A percentile compares a stretch with the other conserved stretches of the same genome.
Evolutionary conservation across 2,329 filamentous ascomycete genomes (phyloP).

Genomic region (Talaromyces sp.): DNA sequence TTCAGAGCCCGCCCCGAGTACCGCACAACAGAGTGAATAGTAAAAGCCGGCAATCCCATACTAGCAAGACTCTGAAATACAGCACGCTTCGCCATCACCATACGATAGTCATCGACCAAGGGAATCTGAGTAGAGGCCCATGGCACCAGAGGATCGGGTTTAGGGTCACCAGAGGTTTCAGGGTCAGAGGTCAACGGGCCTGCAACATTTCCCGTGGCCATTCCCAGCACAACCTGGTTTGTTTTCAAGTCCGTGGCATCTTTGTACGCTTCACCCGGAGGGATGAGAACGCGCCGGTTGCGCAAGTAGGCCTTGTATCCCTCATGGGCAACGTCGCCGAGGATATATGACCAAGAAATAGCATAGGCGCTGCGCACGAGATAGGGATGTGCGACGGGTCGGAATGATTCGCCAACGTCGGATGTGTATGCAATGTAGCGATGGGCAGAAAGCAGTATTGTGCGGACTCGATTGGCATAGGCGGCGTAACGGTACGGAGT

Average conservation of each 20-base stretch:
- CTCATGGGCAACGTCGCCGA: conserved; percentile 86
- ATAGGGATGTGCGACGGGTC: conserved; percentile 81
- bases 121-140: conserved; percentile 50
- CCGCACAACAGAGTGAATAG: conserved; percentile 85
- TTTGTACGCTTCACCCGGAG: conserved; percentile 50
- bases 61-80: conserved; percentile 86
- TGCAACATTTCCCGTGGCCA: conserved; percentile 29
- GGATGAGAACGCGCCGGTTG: conserved; percentile 72
- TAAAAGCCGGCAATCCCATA: conserved; percentile 92
- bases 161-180: background rate
- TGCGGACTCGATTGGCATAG: conserved; percentile 79
- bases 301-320: conserved; percentile 91
- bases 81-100: conserved; percentile 84
- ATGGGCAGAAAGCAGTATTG: conserved; percentile 83
- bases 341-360: conserved; percentile 85
- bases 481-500: conserved; percentile 84
- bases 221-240: conserved; percentile 27
- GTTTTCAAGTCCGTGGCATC: conserved; percentile 30
- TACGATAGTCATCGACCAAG: conserved; percentile 81
- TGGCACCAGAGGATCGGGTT: conserved; percentile 23
- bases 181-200: conserved; percentile 13
- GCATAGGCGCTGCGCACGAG: conserved; percentile 80
- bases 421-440: conserved; percentile 96
- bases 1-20: conserved; percentile 88
- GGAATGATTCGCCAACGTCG: conserved; percentile 93